Evolutionary conservation across 352 stramenopile species (phyloP), one percentile per base, ranked within the genome.

Genomic region (Aphanomyces astaci): DNA sequence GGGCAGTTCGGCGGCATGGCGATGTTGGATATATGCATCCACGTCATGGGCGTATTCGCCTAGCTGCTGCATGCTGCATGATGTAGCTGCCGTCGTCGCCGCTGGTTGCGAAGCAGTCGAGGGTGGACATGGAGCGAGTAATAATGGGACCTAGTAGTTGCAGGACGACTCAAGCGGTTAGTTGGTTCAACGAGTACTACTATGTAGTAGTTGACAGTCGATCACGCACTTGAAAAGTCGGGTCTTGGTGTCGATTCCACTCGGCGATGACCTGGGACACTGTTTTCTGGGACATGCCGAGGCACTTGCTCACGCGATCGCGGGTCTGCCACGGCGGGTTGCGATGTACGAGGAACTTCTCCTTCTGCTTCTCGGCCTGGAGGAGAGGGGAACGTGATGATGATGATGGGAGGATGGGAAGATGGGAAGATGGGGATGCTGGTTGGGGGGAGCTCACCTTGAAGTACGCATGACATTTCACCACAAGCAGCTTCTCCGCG

Each of bases 401-500:
- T 36, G 22, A 59, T 22, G 17, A 33, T 11, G 33, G 4, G 51
- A n/a, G n/a, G n/a, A n/a, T n/a, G n/a, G n/a, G n/a, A n/a, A n/a
- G n/a, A n/a, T n/a, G n/a, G n/a, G n/a, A n/a, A n/a, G 25, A 59
- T 59, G 22, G 33, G 15, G 22, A 59, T 22, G 17, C 11, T 11
- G 33, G 4, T 19, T 59, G 51, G 15, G 7, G 36, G 7, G 51
- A 55, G 11, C 30, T 25, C 33, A 36, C 51, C 51, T 59, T 59
- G 51, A 59, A 59, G 24, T 59, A 59, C 30, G 51, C 51, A 36
- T 59, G 51, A 2, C 51, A 59, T n/a, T 39, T 59, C 22, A 59
- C 51, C 15, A 59, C 51, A 11, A 59, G 30, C 11, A 59, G 51
- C 51, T 59, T 59, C 30, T 59, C 51, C 1, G 51, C 51, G 5